Conservation (phyloP, 139 green algal genomes). For the Zygnema circumcarinatum region DNA sequence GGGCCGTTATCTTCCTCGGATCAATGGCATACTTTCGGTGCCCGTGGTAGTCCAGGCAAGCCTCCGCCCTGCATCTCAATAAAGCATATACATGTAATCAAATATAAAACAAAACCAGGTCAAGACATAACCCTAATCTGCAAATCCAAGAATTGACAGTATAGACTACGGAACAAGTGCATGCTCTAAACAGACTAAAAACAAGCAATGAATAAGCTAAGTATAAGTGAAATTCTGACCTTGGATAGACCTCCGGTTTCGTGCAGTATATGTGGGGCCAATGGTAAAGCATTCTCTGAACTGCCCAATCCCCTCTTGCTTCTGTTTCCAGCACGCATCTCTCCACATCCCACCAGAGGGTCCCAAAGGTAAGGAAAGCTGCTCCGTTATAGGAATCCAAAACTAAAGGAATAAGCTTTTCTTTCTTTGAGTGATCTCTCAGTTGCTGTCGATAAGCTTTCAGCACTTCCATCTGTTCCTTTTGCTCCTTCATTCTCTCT, state of each 20-base stretch:
- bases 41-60: constrained; percentile 42
- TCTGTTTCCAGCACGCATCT: constrained; percentile 16
- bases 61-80: constrained; percentile 1
- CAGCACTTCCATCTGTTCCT: constrained; percentile 24
- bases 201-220: not conserved
- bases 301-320: constrained; percentile 21
- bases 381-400: constrained; percentile 22
- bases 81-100: not conserved
- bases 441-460: constrained; percentile 32
- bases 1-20: constrained; percentile 3
- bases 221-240: constrained; percentile 20
- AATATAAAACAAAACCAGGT: not conserved
- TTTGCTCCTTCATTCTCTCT: constrained; percentile 10
- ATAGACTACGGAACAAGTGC: not conserved
- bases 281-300: constrained; percentile 52
- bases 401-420: constrained; percentile 17
- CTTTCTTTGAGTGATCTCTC: not conserved
- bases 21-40: constrained; percentile 38
- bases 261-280: constrained; percentile 49
- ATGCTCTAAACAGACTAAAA: not conserved
- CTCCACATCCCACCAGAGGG: constrained; percentile 34
- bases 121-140: not conserved
- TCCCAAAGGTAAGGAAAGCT: constrained; percentile 33
- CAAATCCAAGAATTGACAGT: not conserved
- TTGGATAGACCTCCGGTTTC: constrained; percentile 23